Evolutionary conservation across 1,284 basidiomycete genomes (phyloP), one percentile per base, ranked within the genome.

Genomic region (Golubevia sp.): DNA sequence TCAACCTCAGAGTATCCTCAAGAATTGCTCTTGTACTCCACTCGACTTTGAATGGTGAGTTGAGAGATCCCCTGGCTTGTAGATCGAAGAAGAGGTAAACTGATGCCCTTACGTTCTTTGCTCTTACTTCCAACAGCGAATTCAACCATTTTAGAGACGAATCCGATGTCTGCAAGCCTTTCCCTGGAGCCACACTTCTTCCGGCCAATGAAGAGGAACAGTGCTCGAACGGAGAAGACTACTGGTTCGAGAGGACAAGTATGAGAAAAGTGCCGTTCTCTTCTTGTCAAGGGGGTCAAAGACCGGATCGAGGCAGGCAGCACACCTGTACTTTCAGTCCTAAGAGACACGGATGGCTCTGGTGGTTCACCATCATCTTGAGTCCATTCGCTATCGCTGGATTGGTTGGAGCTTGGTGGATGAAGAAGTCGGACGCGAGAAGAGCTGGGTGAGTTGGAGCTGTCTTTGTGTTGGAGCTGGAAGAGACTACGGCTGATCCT

Each of bases 211-310:
- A 60, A 3, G 56, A 23, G 50, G 66, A 49, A 20, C 80, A 83
- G 51, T 83, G 80, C 57, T 66, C 66, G 62, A 59, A n/a, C 44
- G 52, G 63, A 38, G 69, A 75, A 53, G 79, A 76, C 26, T 80
- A 74, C 61, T 83, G 76, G 76, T 83, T 79, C 63, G 79, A 81
- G 38, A 61, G 76, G 21, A 82, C 78, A 5, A 70, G 70, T 24
- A 63, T 76, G 25, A 76, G 81, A 52, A 77, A 77, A 69, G 67
- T 83, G 2, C 76, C 79, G 0, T 66, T 75, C 48, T 77, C 74
- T 18, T 58, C 63, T n/a, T 83, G 81, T 59, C 20, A 61, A 11
- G 79, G 77, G 6, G 81, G 81, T 4, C 20, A 25, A 0, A 61
- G 79, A 24, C 77, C 67, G 15, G 79, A 83, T 62, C 72, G 75